phyloP scores from a whole-genome alignment of 2,329 filamentous ascomycete species.

The Botryotinia convoluta region DNA sequence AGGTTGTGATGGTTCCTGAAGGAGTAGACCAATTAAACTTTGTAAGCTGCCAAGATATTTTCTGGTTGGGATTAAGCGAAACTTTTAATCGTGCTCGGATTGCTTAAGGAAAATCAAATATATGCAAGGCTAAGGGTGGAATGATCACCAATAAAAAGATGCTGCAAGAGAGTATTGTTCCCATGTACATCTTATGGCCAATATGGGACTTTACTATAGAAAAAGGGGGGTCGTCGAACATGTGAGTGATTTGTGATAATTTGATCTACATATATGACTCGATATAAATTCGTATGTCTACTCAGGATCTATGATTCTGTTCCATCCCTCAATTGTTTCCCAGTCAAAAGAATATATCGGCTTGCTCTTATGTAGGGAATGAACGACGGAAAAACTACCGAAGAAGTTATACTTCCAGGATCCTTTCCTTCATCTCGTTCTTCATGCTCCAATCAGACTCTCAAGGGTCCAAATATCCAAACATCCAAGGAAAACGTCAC shows the following conservation, averaged over 20 bases:
- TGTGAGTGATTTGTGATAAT: not conserved
- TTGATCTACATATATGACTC: not conserved
- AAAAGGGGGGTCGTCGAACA: not conserved
- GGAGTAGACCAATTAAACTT: slow-evolving; percentile 14
- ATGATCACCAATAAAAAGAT: not conserved
- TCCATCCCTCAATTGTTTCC: not conserved
- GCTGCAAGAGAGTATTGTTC: not conserved
- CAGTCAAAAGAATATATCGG: not conserved
- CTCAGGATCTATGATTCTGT: not conserved
- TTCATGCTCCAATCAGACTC: not conserved
- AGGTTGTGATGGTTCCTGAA: slow-evolving; percentile 10
- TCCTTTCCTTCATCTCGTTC: not conserved
- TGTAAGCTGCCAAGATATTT: not conserved
- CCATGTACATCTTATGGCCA: not conserved
- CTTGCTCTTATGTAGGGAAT: not conserved
- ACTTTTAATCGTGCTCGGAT: not conserved
- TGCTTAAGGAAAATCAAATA: slow-evolving; percentile 8
- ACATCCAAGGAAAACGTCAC: slow-evolving; percentile 6
- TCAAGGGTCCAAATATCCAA: not conserved
- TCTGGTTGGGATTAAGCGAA: slow-evolving; percentile 7
- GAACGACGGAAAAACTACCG: not conserved
- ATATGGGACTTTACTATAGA: not conserved
- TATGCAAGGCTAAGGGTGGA: slow-evolving; percentile 1
- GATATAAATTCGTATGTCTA: not conserved
- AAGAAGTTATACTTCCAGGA: not conserved